These are phyloP conservation scores for Glycine soja DNA, from an alignment of 306 rosid species.

Conservation along the genomic window DNA sequence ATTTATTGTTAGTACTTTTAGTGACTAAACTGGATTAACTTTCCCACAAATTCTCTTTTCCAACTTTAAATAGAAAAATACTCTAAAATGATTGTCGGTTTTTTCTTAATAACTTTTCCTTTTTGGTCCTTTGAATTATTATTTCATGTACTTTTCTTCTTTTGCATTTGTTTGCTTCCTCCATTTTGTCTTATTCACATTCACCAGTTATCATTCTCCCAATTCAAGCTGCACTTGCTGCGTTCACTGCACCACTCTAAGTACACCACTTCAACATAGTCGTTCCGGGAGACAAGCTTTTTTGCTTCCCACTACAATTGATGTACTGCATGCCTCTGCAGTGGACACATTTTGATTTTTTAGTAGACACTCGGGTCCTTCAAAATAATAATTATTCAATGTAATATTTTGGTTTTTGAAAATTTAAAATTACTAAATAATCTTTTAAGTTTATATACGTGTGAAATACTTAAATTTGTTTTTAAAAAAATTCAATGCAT, in stretches of 20 bases:
- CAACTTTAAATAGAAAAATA: no score
- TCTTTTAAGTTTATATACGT: neutral
- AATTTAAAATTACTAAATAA: neutral
- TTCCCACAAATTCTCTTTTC: no score
- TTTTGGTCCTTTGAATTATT: neutral
- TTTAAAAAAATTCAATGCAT: no score
- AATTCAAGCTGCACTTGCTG: neutral
- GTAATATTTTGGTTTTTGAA: neutral
- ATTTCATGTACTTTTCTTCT: conserved; percentile 2
- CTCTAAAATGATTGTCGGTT: neutral
- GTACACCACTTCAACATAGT: conserved; percentile 20
- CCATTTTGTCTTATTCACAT: neutral
- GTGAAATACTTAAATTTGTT: no score
- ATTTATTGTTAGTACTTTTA: no score
- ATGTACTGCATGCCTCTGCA: neutral
- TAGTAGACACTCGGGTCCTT: neutral
- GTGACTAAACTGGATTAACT: no score
- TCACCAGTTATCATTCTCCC: neutral
- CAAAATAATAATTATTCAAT: neutral
- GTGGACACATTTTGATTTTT: neutral
- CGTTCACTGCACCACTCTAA: neutral
- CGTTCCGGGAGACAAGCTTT: conserved; percentile 21
- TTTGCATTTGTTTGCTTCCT: conserved; percentile 20
- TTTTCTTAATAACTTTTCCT: neutral
- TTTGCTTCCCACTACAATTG: conserved; percentile 16